Percentiles rank a stretch among this genome's conserved stretches.
These are phyloP conservation scores for Dissophora ornata DNA, from an alignment of 192 early-diverging fungal species.

Conservation along the genomic window DNA sequence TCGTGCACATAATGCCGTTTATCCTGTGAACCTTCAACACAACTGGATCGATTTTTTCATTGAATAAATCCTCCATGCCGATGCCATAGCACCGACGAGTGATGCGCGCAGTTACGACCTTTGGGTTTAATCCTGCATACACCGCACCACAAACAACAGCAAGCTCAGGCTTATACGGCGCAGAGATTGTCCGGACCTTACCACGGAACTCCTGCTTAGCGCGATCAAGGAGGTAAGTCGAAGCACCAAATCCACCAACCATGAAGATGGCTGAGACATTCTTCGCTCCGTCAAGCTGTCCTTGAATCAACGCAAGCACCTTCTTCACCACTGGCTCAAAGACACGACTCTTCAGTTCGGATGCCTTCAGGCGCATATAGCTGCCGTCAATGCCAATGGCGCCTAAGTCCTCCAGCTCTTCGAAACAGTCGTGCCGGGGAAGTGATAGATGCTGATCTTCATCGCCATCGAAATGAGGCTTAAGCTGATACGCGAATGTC, in stretches of 20 bases:
- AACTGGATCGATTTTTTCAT: background rate
- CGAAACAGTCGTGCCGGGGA: background rate
- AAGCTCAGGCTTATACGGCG: slow-evolving; percentile 57
- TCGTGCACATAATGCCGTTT: background rate
- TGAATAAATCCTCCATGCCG: background rate
- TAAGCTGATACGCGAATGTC: slow-evolving; percentile 23
- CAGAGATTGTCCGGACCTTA: slow-evolving; percentile 44
- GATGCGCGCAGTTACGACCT: slow-evolving; percentile 54
- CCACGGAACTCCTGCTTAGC: slow-evolving; percentile 48
- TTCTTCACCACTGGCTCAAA: slow-evolving; percentile 45
- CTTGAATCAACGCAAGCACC: slow-evolving; percentile 54
- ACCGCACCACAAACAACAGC: slow-evolving; percentile 56
- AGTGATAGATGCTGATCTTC: slow-evolving; percentile 20
- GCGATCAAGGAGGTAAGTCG: slow-evolving; percentile 49
- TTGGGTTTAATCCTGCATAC: slow-evolving; percentile 56
- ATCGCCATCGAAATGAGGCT: slow-evolving; percentile 26
- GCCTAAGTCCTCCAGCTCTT: background rate
- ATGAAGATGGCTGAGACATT: slow-evolving; percentile 52
- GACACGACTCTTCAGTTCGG: slow-evolving; percentile 30
- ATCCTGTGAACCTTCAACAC: background rate
- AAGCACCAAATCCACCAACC: slow-evolving; percentile 57
- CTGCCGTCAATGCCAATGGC: slow-evolving; percentile 23
- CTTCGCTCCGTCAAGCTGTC: slow-evolving; percentile 36
- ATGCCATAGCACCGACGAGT: slow-evolving; percentile 57
- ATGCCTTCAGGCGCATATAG: slow-evolving; percentile 18